Percentiles rank a stretch among this genome's conserved stretches.
Conservation (phyloP, 2,329 filamentous ascomycete genomes). For the Teratosphaeria pseudoeucalypti region DNA sequence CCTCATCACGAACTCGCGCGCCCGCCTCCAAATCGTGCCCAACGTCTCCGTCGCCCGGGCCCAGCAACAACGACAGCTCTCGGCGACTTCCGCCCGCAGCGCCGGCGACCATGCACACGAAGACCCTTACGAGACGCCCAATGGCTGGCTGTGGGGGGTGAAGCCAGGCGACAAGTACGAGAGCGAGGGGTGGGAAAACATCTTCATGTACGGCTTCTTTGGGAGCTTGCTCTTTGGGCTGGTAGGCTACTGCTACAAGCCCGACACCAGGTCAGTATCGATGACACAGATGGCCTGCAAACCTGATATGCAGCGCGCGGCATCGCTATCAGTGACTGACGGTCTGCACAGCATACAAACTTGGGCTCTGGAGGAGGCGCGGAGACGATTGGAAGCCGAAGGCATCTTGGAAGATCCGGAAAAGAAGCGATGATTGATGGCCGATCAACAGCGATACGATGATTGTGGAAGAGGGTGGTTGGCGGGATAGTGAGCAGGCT, state of each 20-base stretch:
- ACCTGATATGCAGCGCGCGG: background rate
- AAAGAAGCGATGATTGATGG: constrained; percentile 3
- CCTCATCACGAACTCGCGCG: constrained; percentile 21
- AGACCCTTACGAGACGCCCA: constrained; percentile 77
- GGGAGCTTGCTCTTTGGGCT: constrained; percentile 63
- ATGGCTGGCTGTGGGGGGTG: constrained; percentile 86
- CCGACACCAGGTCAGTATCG: constrained; percentile 80
- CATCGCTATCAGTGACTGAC: constrained; percentile 1
- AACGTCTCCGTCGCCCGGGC: constrained; percentile 16
- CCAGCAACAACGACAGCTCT: constrained; percentile 21
- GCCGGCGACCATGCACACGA: constrained; percentile 55
- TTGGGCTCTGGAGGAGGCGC: constrained; percentile 95
- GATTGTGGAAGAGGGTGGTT: background rate
- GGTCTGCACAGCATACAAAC: constrained; percentile 72
- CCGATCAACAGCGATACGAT: background rate
- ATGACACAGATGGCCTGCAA: background rate
- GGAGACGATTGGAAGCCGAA: constrained; percentile 88
- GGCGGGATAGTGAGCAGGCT: constrained; percentile 1
- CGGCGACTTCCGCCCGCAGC: constrained; percentile 21
- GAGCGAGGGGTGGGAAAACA: constrained; percentile 90
- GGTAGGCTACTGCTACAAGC: constrained; percentile 89
- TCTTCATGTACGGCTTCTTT: constrained; percentile 77
- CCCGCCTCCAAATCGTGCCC: constrained; percentile 23
- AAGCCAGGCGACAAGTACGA: constrained; percentile 92
- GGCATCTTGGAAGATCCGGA: constrained; percentile 78